Conservation (phyloP, 176 grass and related monocot genomes). For the Triticum dicoccoides region DNA sequence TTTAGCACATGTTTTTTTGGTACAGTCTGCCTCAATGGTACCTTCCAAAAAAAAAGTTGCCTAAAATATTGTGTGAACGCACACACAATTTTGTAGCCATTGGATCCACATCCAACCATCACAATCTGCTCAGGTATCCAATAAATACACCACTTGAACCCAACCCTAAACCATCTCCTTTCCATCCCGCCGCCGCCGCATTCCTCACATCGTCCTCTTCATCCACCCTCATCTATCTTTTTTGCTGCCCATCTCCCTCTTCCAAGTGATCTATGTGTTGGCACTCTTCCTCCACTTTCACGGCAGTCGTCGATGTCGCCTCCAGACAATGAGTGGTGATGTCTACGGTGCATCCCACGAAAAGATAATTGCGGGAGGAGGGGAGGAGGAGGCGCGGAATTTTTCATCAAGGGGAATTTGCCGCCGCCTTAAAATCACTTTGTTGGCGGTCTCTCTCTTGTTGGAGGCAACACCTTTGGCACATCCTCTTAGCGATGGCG, state of each 20-base stretch:
- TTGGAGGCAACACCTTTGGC: not conserved
- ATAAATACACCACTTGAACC: not conserved
- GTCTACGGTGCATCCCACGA: not conserved
- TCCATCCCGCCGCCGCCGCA: not conserved
- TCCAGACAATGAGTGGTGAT: not conserved
- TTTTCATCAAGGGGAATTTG: not conserved
- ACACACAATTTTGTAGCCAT: too few relatives aligned
- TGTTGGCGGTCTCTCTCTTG: not conserved
- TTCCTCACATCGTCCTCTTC: not conserved
- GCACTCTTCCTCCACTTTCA: not conserved
- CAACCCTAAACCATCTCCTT: not conserved
- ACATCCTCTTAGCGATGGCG: not conserved
- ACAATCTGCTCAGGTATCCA: not conserved
- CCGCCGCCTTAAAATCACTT: not conserved
- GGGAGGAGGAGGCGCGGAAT: not conserved
- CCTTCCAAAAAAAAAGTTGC: not conserved
- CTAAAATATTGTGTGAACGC: not conserved
- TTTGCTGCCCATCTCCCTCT: not conserved
- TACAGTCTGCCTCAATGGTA: not conserved
- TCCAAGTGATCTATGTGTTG: not conserved
- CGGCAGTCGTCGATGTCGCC: not conserved
- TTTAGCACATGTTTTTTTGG: not conserved
- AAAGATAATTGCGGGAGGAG: not conserved
- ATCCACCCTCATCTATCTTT: not conserved
- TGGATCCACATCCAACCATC: not conserved